phyloP scores from a whole-genome alignment of 2,329 filamentous ascomycete species.

The Rutstroemia sp. region DNA sequence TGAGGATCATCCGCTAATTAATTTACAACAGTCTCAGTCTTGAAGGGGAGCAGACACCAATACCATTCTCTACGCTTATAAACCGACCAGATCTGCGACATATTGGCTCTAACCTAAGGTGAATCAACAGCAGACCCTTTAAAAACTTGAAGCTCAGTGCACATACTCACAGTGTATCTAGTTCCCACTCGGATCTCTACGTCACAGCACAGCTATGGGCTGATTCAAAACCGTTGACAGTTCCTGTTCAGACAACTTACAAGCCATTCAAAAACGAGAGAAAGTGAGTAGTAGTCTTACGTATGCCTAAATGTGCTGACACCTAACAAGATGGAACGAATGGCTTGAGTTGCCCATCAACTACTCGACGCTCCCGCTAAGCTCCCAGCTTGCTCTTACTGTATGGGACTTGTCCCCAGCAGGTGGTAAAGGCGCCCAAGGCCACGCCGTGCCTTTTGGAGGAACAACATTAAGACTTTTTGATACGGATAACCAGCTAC shows the following conservation, averaged over 20 bases:
- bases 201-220: constrained; percentile 92
- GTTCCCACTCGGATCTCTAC: constrained; percentile 80
- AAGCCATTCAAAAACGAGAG: constrained; percentile 75
- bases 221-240: constrained; percentile 88
- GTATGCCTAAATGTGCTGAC: constrained; percentile 13
- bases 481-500: constrained; percentile 81
- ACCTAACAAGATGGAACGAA: constrained; percentile 77
- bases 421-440: constrained; percentile 59
- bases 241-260: constrained; percentile 87
- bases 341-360: constrained; percentile 85
- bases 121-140: constrained; percentile 2
- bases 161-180: constrained; percentile 29
- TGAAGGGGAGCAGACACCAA: constrained; percentile 69
- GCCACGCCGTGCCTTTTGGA: constrained; percentile 83
- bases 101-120: constrained; percentile 78
- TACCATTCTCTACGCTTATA: constrained; percentile 71
- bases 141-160: neutral
- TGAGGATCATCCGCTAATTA: constrained; percentile 14
- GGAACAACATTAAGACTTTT: constrained; percentile 91
- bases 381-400: constrained; percentile 83
- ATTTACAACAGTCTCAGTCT: constrained; percentile 53
- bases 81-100: constrained; percentile 75
- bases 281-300: constrained; percentile 36
- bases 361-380: constrained; percentile 73
- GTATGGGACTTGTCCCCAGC: constrained; percentile 89